These are phyloP conservation scores for Capsicum baccatum DNA, from an alignment of 257 asterid species.

Conservation along the genomic window DNA sequence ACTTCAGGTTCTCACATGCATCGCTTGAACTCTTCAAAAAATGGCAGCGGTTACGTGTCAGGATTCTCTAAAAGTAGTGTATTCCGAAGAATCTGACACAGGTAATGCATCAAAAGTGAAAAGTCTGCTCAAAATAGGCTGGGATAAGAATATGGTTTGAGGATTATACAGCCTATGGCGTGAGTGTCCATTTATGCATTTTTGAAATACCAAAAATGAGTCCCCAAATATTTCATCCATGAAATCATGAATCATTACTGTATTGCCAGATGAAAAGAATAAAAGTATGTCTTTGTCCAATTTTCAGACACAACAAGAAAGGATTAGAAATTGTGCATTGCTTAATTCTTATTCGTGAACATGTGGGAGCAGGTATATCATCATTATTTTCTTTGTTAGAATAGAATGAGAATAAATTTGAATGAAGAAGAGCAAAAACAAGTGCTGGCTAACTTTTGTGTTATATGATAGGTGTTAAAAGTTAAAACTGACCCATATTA, in stretches of 20 bases:
- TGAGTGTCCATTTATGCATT: neutral
- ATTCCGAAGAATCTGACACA: no score
- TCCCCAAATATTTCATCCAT: neutral
- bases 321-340: neutral
- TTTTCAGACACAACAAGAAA: no score
- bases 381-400: conserved; percentile 16
- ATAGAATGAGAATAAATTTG: neutral
- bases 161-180: neutral
- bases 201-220: neutral
- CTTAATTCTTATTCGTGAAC: neutral
- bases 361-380: neutral
- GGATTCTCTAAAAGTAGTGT: no score
- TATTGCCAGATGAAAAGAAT: no score
- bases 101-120: no score
- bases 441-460: neutral
- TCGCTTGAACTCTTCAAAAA: no score
- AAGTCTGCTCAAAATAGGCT: no score
- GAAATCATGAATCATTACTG: no score
- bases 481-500: neutral
- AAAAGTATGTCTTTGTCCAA: no score
- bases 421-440: conserved; percentile 2
- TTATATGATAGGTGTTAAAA: neutral
- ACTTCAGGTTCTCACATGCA: neutral
- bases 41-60: no score
- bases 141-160: neutral